These are phyloP conservation scores for Blastobotrys elegans DNA, from an alignment of 1,139 yeast genomes.

Conservation along the genomic window DNA sequence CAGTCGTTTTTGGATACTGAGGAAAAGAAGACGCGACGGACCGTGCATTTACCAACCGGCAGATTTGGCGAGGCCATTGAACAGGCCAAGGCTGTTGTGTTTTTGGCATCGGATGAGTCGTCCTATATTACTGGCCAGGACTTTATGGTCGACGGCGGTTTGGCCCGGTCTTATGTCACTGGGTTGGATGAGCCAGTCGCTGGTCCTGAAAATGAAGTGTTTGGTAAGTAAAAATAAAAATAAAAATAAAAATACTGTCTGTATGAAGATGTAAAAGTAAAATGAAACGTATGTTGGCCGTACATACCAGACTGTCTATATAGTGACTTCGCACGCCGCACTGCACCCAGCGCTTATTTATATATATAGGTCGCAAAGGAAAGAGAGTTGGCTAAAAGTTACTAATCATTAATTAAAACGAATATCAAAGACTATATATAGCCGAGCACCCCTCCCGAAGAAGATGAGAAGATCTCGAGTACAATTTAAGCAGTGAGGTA, in stretches of 20 bases:
- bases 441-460: not conserved
- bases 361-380: no score
- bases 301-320: no score
- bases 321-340: not conserved
- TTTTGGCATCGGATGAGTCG: slow-evolving; percentile 73
- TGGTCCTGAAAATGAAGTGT: slow-evolving; percentile 31
- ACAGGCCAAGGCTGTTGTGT: slow-evolving; percentile 77
- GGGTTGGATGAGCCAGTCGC: slow-evolving; percentile 24
- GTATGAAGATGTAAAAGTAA: no score
- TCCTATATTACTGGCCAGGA: slow-evolving; percentile 82
- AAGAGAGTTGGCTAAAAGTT: not conserved
- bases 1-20: slow-evolving; percentile 45
- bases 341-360: no score
- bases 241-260: not conserved
- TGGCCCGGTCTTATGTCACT: slow-evolving; percentile 33
- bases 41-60: slow-evolving; percentile 55
- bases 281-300: no score
- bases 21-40: slow-evolving; percentile 37
- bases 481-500: no score
- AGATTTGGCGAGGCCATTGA: slow-evolving; percentile 56
- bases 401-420: not conserved
- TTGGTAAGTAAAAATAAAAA: slow-evolving; percentile 24
- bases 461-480: not conserved
- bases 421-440: no score
- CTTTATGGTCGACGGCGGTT: slow-evolving; percentile 80